These are phyloP conservation scores for Hyaloscypha finlandica DNA, from an alignment of 495 filamentous ascomycete genomes.

Conservation along the genomic window DNA sequence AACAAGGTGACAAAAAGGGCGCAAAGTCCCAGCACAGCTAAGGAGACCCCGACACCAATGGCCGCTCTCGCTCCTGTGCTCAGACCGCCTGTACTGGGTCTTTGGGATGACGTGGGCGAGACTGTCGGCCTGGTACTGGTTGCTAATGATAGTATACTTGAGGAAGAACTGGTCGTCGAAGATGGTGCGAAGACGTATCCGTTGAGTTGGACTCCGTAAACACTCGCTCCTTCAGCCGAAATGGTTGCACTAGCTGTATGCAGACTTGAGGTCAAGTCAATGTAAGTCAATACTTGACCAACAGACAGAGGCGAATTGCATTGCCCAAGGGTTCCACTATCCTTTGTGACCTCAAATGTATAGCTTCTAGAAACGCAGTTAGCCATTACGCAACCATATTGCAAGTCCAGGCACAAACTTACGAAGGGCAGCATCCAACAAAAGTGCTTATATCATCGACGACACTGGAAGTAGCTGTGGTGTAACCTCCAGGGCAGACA, in stretches of 20 bases:
- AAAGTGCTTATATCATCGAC: conserved; percentile 31
- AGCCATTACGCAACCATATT: conserved; percentile 4
- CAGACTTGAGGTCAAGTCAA: conserved; percentile 1
- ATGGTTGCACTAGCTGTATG: conserved; percentile 27
- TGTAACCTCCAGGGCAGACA: conserved; percentile 34
- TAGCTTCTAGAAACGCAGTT: conserved; percentile 28
- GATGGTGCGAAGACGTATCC: conserved; percentile 31
- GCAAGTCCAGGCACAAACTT: conserved; percentile 13
- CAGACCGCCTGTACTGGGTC: conserved; percentile 8
- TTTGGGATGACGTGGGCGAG: conserved; percentile 18
- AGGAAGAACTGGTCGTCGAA: conserved; percentile 12
- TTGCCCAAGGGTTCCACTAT: conserved; percentile 26
- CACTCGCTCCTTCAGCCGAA: conserved; percentile 17
- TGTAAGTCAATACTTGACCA: conserved; percentile 28
- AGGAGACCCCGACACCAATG: conserved; percentile 32
- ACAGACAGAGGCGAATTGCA: conserved; percentile 32
- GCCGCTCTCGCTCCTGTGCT: conserved; percentile 29
- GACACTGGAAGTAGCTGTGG: conserved; percentile 30
- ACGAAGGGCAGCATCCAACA: conserved; percentile 36
- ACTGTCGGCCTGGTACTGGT: conserved; percentile 14
- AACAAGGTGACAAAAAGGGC: conserved; percentile 29
- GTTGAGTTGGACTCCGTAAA: conserved; percentile 31
- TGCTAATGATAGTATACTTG: conserved; percentile 20
- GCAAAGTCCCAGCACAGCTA: conserved; percentile 30
- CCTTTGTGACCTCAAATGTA: conserved; percentile 18